A percentile compares a stretch with the other conserved stretches of the same genome.
Conservation (phyloP, 1,284 basidiomycete genomes). For the Phellinidium pouzarii region DNA sequence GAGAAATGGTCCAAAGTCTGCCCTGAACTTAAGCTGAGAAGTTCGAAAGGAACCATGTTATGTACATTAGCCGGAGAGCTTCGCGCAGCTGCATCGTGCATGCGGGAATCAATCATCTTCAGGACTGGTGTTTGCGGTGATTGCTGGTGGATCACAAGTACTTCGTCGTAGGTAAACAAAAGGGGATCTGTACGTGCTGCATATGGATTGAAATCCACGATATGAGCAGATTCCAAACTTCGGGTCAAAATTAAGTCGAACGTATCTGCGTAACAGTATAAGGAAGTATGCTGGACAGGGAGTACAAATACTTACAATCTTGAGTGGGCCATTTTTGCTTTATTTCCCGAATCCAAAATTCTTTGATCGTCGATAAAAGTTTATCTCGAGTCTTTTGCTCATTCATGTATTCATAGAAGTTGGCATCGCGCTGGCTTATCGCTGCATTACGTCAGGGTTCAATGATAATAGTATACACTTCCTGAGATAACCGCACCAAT, state of each 20-base stretch:
- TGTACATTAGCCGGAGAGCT: conserved; percentile 74
- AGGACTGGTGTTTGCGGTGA: conserved; percentile 39
- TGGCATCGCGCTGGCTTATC: conserved; percentile 85
- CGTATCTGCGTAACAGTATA: conserved; percentile 45
- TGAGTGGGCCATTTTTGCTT: conserved; percentile 50
- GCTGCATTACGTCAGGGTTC: conserved; percentile 36
- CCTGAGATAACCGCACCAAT: conserved; percentile 46
- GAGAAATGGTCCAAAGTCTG: conserved; percentile 69
- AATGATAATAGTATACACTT: conserved; percentile 6
- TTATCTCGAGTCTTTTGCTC: conserved; percentile 46
- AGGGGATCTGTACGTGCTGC: conserved; percentile 80
- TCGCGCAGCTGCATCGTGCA: conserved; percentile 57
- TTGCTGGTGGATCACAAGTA: conserved; percentile 38
- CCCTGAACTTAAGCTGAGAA: conserved; percentile 72
- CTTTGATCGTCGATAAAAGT: conserved; percentile 47
- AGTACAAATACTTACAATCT: conserved; percentile 54
- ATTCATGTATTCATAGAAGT: conserved; percentile 85
- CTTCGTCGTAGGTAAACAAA: conserved; percentile 79
- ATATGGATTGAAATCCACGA: conserved; percentile 91
- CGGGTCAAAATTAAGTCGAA: conserved; percentile 87
- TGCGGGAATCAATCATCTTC: conserved; percentile 64
- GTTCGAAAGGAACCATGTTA: conserved; percentile 92
- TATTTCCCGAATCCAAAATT: conserved; percentile 69
- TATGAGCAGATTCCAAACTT: conserved; percentile 64
- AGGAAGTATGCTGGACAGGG: neutral